A percentile compares a stretch with the other conserved stretches of the same genome.
These are phyloP conservation scores for Gillenia trifoliata DNA, from an alignment of 306 rosid species.

Conservation along the genomic window DNA sequence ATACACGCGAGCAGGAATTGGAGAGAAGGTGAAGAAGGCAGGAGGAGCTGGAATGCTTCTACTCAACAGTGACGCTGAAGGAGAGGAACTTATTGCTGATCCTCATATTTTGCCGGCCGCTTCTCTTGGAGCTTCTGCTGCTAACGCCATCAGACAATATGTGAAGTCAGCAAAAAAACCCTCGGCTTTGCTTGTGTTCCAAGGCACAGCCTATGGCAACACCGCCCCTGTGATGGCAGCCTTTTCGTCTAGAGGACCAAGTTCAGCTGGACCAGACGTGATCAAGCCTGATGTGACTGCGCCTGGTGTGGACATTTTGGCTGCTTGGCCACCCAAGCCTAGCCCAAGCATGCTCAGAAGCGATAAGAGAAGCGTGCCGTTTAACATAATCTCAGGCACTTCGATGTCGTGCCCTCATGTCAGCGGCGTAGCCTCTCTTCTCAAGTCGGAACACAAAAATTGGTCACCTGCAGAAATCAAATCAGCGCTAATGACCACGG, in stretches of 20 bases:
- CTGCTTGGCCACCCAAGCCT: slow-evolving; percentile 60
- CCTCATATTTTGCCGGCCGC: slow-evolving; percentile 57
- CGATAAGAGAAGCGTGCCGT: slow-evolving; percentile 52
- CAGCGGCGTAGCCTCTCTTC: slow-evolving; percentile 58
- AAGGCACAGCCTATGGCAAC: slow-evolving; percentile 50
- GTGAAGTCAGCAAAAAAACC: slow-evolving; percentile 16
- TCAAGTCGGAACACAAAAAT: slow-evolving; percentile 42
- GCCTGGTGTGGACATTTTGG: slow-evolving; percentile 75
- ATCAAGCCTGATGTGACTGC: slow-evolving; percentile 78
- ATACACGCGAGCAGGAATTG: slow-evolving; percentile 41
- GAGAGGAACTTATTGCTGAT: slow-evolving; percentile 70
- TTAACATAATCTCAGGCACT: slow-evolving; percentile 67
- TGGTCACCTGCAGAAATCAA: slow-evolving; percentile 73
- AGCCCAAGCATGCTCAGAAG: slow-evolving; percentile 39
- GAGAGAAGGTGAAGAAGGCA: slow-evolving; percentile 51
- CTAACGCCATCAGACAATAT: slow-evolving; percentile 32
- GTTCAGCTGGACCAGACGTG: slow-evolving; percentile 34
- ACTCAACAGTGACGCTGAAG: slow-evolving; percentile 41
- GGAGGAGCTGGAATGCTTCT: slow-evolving; percentile 66
- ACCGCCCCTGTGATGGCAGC: slow-evolving; percentile 61
- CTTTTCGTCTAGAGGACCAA: slow-evolving; percentile 77
- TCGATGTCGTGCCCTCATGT: slow-evolving; percentile 89
- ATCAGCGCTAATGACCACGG: slow-evolving; percentile 75
- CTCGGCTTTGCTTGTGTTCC: slow-evolving; percentile 43
- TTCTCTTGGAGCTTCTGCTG: slow-evolving; percentile 54